Conservation (phyloP, 75 land plant genomes). For the Pinus taeda region DNA sequence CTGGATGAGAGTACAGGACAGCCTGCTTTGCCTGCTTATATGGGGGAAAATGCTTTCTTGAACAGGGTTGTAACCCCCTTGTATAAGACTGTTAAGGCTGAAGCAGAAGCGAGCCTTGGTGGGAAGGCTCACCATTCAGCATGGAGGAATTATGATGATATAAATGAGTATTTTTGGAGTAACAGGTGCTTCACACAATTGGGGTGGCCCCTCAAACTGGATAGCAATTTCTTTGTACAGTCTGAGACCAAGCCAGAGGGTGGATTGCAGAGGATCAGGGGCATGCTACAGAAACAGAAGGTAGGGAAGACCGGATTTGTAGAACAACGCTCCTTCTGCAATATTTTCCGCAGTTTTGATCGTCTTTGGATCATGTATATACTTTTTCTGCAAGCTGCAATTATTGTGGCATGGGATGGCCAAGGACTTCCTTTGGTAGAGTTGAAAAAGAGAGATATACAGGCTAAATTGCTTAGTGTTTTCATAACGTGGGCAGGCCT, state of each 20-base stretch:
- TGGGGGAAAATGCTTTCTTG: slow-evolving; percentile 68
- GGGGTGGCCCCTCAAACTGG: slow-evolving; percentile 60
- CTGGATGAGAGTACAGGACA: slow-evolving; percentile 50
- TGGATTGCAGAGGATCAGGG: slow-evolving; percentile 12
- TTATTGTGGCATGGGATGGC: slow-evolving; percentile 50
- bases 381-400: slow-evolving; percentile 61
- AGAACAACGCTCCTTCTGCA: slow-evolving; percentile 91
- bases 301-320: slow-evolving; percentile 94
- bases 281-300: slow-evolving; percentile 20
- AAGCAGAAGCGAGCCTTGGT: slow-evolving; percentile 47
- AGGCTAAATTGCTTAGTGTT: slow-evolving; percentile 47
- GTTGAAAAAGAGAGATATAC: slow-evolving; percentile 39
- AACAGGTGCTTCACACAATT: slow-evolving; percentile 49
- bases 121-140: slow-evolving; percentile 76
- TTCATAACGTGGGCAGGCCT: slow-evolving; percentile 85
- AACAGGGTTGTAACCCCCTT: slow-evolving; percentile 58
- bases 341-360: slow-evolving; percentile 82
- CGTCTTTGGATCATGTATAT: slow-evolving; percentile 76
- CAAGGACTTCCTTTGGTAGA: slow-evolving; percentile 52
- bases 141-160: slow-evolving; percentile 94
- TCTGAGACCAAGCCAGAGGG: slow-evolving; percentile 6
- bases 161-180: slow-evolving; percentile 90
- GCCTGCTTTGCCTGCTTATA: slow-evolving; percentile 34
- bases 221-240: slow-evolving; percentile 49
- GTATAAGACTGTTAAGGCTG: slow-evolving; percentile 55